Evolutionary conservation across 2,329 filamentous ascomycete genomes (phyloP), one percentile per base, ranked within the genome.

Genomic region (Neophaeococcomyces mojaviensis): DNA sequence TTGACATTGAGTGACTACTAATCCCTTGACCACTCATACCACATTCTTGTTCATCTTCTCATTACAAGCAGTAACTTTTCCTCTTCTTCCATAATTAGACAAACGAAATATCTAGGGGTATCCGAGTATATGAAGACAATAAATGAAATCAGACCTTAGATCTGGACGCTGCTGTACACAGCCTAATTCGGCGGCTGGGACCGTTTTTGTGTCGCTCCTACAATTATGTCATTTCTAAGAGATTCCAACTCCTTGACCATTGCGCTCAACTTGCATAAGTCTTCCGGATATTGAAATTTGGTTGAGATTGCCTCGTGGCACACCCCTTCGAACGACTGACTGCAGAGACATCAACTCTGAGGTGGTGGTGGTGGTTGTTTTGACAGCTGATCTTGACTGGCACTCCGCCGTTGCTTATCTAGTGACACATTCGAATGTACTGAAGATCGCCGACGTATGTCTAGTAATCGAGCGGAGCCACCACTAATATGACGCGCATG

Each of bases 401-500:
- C 40, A 38, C 34, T 42, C 49, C n/a, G n/a, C 41, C 26, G 36
- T 50, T 37, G 44, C 31, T 31, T 20, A 34, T 33, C 26, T 30
- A 41, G 28, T 26, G 42, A 43, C 26, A 38, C 64, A 59, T 68
- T 72, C 34, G 64, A 67, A 51, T 81, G 79, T 10, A 67, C 64
- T 18, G 78, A 82, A 36, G 63, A 61, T 20, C 75, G 24, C 5
- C 24, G 71, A 18, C 77, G 73, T 38, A 89, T 72, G 40, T 88
- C 81, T 40, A 92, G 68, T 42, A 90, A 65, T 64, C 79, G 84
- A 9, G 85, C 85, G 59, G 84, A 89, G 40, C 86, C 86, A 36
- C 84, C 83, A 58, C 84, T 89, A 58, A 88, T 81, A 52, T 83
- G 83, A 44, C 82, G 76, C 16, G 71, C 77, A 56, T 89, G 84